phyloP scores from a whole-genome alignment of 352 stramenopile species.

The Globisporangium sylvaticum region DNA sequence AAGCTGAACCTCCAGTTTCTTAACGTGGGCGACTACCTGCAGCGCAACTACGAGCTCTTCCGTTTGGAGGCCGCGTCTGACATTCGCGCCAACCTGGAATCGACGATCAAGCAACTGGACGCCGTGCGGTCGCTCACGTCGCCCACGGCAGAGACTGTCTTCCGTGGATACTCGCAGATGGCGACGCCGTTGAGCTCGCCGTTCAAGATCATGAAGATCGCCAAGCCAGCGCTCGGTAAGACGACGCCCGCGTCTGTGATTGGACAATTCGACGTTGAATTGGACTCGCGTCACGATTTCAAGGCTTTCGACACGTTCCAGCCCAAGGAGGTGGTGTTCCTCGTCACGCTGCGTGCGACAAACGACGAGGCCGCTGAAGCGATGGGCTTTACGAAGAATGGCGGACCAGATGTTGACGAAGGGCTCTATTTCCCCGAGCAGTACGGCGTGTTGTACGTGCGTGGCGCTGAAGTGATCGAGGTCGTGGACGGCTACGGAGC shows the following conservation, averaged over 20 bases:
- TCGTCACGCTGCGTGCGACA: slow-evolving; percentile 80
- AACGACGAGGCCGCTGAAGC: slow-evolving; percentile 63
- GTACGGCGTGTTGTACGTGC: slow-evolving; percentile 85
- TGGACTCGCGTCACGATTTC: slow-evolving; percentile 49
- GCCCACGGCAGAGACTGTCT: slow-evolving; percentile 45
- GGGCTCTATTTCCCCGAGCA: slow-evolving; percentile 69
- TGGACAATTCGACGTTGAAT: slow-evolving; percentile 84
- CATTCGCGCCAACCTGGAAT: slow-evolving; percentile 82
- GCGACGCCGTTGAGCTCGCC: slow-evolving; percentile 34
- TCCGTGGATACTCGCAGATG: slow-evolving; percentile 45
- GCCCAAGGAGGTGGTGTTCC: slow-evolving; percentile 93
- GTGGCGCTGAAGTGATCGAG: slow-evolving; percentile 77
- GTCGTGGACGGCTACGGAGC: slow-evolving; percentile 81
- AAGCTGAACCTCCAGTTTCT: slow-evolving; percentile 97
- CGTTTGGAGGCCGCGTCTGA: slow-evolving; percentile 87
- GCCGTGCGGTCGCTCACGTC: slow-evolving; percentile 38
- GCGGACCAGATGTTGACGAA: slow-evolving; percentile 41
- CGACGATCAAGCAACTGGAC: slow-evolving; percentile 75
- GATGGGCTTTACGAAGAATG: slow-evolving; percentile 43
- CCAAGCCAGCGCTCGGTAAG: slow-evolving; percentile 89
- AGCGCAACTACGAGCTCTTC: slow-evolving; percentile 90
- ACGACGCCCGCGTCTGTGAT: slow-evolving; percentile 74
- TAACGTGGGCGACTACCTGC: slow-evolving; percentile 92
- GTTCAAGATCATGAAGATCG: slow-evolving; percentile 77
- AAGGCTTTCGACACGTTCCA: slow-evolving; percentile 87